A percentile compares a stretch with the other conserved stretches of the same genome.
These are phyloP conservation scores for Phytophthora meadii DNA, from an alignment of 352 stramenopile genomes.

Conservation along the genomic window DNA sequence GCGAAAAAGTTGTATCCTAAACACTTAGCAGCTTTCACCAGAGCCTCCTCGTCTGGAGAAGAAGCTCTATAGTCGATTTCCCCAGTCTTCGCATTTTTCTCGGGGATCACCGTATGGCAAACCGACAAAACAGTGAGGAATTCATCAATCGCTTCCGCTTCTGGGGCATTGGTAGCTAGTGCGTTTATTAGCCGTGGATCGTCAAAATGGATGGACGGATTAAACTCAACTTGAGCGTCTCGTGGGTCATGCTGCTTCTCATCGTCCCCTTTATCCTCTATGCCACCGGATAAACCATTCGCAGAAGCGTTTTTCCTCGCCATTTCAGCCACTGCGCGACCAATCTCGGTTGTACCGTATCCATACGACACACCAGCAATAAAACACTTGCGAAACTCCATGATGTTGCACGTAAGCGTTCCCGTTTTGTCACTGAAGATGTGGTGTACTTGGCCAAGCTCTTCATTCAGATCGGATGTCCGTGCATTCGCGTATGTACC, in stretches of 20 bases:
- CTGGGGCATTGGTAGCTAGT: constrained; percentile 33
- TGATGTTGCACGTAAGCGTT: constrained; percentile 99
- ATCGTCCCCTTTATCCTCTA: constrained; percentile 8
- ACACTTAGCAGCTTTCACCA: constrained; percentile 88
- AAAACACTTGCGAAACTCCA: constrained; percentile 95
- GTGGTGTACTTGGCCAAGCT: constrained; percentile 96
- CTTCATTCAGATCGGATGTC: constrained; percentile 92
- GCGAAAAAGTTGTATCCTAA: constrained; percentile 76
- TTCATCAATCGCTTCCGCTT: constrained; percentile 54
- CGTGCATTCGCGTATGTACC: constrained; percentile 85
- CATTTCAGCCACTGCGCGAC: constrained; percentile 61
- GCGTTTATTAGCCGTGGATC: constrained; percentile 66
- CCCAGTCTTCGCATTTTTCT: constrained; percentile 55
- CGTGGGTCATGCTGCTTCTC: constrained; percentile 39
- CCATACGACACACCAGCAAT: constrained; percentile 87
- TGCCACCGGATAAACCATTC: constrained; percentile 9
- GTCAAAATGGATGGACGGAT: constrained; percentile 75
- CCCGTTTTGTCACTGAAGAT: constrained; percentile 99
- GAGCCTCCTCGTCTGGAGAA: constrained; percentile 93
- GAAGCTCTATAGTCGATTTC: constrained; percentile 85
- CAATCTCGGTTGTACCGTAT: constrained; percentile 82
- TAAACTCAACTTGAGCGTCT: constrained; percentile 68
- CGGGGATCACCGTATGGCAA: constrained; percentile 81
- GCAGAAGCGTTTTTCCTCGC: constrained; percentile 36
- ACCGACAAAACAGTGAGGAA: constrained; percentile 79